These are phyloP conservation scores for Phytopythium mirpurense DNA, from an alignment of 352 stramenopile species.

Conservation along the genomic window DNA sequence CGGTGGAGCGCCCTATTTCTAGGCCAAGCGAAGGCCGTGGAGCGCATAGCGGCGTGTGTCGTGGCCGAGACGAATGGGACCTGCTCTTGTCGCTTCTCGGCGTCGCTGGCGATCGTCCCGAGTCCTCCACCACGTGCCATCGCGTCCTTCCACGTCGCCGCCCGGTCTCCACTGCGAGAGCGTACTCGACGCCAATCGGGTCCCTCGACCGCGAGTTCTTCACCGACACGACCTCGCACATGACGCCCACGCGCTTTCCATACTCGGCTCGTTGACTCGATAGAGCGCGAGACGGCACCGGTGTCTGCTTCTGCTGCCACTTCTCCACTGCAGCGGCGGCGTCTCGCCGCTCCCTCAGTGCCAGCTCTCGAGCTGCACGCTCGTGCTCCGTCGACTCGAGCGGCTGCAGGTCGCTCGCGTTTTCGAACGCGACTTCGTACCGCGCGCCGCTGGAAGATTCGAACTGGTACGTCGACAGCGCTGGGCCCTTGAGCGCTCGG, in stretches of 20 bases:
- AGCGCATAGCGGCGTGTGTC: slow-evolving; percentile 12
- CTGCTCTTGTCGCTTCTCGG: not conserved
- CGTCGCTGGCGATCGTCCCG: not conserved
- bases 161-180: slow-evolving; percentile 7
- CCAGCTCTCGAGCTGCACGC: slow-evolving; percentile 33
- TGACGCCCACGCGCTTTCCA: slow-evolving; percentile 12
- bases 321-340: slow-evolving; percentile 19
- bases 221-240: slow-evolving; percentile 23
- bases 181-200: slow-evolving; percentile 23
- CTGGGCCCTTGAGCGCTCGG: slow-evolving; percentile 22
- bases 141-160: not conserved
- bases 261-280: not conserved
- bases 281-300: not conserved
- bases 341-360: slow-evolving; percentile 34
- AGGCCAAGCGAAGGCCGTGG: slow-evolving; percentile 8
- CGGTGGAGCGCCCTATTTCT: slow-evolving; percentile 3
- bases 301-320: slow-evolving; percentile 18
- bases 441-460: slow-evolving; percentile 19
- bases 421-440: slow-evolving; percentile 63
- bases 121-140: slow-evolving; percentile 3
- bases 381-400: slow-evolving; percentile 30
- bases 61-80: not conserved
- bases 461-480: slow-evolving; percentile 45
- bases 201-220: slow-evolving; percentile 19
- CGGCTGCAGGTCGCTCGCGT: slow-evolving; percentile 45